Conservation (phyloP, 192 early-diverging fungal species). For the Dimargaris xerosporica region DNA sequence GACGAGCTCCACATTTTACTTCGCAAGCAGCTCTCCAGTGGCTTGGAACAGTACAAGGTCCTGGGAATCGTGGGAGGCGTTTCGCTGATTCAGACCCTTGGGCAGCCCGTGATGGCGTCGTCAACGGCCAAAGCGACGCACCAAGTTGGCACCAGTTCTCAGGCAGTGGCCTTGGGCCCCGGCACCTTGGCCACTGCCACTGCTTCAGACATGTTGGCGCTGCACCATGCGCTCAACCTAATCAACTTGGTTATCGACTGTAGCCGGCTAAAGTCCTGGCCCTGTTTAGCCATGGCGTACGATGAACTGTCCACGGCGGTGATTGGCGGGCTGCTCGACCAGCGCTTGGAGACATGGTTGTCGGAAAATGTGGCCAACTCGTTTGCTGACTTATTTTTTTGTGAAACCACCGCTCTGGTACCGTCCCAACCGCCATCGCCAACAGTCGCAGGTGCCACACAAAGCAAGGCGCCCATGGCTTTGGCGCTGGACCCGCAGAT, state of each 20-base stretch:
- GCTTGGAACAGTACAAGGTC: slow-evolving; percentile 41
- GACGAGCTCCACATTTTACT: slow-evolving; percentile 57
- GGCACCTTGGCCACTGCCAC: slow-evolving; percentile 14
- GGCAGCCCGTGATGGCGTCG: slow-evolving; percentile 13
- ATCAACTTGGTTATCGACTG: slow-evolving; percentile 37
- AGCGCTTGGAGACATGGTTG: slow-evolving; percentile 45
- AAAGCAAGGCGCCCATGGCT: background rate
- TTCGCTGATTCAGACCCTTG: slow-evolving; percentile 44
- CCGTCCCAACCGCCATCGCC: background rate
- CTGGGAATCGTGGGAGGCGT: slow-evolving; percentile 58
- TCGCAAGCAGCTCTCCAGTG: slow-evolving; percentile 63
- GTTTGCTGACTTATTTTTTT: slow-evolving; percentile 43
- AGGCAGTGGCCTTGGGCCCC: background rate
- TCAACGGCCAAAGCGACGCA: too few relatives aligned
- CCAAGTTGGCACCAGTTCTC: background rate
- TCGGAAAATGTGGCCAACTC: slow-evolving; percentile 40
- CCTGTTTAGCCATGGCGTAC: slow-evolving; percentile 49
- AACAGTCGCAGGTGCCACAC: background rate
- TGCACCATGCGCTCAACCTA: slow-evolving; percentile 37
- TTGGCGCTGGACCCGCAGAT: background rate
- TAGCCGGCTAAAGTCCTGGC: slow-evolving; percentile 30
- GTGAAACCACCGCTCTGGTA: slow-evolving; percentile 21
- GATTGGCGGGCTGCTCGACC: slow-evolving; percentile 31
- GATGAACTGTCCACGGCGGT: slow-evolving; percentile 58
- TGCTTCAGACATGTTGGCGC: slow-evolving; percentile 10